A percentile compares a stretch with the other conserved stretches of the same genome.
Evolutionary conservation across 495 filamentous ascomycete genomes (phyloP).

Genomic region (Neurospora sublineolata): DNA sequence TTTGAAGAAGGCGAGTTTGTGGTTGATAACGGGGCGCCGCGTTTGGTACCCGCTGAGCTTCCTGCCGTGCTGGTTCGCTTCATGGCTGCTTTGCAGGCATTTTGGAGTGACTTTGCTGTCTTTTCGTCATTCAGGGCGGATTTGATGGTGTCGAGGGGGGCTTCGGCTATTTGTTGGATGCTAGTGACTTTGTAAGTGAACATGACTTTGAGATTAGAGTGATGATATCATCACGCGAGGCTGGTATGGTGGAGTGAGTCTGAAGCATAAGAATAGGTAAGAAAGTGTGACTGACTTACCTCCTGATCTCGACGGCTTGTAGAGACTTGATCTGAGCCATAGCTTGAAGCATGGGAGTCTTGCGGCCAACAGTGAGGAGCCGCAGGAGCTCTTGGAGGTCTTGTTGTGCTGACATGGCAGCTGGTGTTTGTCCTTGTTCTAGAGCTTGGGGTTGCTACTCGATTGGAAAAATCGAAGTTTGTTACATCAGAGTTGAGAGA

Average conservation of each 20-base stretch:
- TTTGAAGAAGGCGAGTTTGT: constrained; percentile 24
- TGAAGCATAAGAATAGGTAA: background rate
- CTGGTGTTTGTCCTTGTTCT: background rate
- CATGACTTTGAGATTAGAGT: background rate
- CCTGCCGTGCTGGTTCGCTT: constrained; percentile 26
- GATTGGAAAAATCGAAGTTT: background rate
- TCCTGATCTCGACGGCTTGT: constrained; percentile 50
- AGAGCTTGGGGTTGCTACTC: background rate
- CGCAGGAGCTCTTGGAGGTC: constrained; percentile 64
- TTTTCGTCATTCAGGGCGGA: constrained; percentile 59
- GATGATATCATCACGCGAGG: background rate
- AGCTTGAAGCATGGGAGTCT: constrained; percentile 56
- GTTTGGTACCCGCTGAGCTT: constrained; percentile 20
- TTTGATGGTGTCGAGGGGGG: constrained; percentile 41
- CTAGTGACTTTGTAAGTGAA: constrained; percentile 19
- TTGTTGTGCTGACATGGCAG: constrained; percentile 38
- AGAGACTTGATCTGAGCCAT: constrained; percentile 58
- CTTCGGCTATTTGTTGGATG: constrained; percentile 51
- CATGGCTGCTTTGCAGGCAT: constrained; percentile 52
- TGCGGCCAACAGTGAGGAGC: constrained; percentile 62
- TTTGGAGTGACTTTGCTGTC: constrained; percentile 53
- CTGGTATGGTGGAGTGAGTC: background rate
- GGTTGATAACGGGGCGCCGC: constrained; percentile 13
- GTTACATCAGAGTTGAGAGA: background rate
- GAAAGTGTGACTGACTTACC: constrained; percentile 27